Evolutionary conservation across 73 alveolate genomes (phyloP).

Genomic region (Effrenium voratum): DNA sequence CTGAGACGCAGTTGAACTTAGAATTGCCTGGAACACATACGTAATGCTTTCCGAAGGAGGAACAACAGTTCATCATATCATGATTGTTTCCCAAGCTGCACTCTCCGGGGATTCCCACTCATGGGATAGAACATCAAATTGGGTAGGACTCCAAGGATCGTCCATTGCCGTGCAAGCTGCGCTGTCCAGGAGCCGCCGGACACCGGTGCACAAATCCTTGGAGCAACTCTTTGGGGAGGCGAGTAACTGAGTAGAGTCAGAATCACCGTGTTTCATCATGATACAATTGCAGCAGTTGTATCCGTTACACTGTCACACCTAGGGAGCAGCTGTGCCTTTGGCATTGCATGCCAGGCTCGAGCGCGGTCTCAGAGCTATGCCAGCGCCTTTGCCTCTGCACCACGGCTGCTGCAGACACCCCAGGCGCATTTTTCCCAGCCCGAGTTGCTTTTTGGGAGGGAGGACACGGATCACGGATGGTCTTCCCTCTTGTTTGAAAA

Average conservation of each 20-base stretch:
- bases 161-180: no score
- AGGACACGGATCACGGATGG: no score
- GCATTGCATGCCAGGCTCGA: not conserved
- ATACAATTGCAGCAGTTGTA: no score
- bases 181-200: slow-evolving; percentile 2
- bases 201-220: slow-evolving; percentile 77
- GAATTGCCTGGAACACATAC: no score
- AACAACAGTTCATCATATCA: no score
- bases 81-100: no score
- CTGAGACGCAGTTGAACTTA: no score
- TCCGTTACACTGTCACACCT: not conserved
- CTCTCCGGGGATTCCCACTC: no score
- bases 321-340: not conserved
- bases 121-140: no score
- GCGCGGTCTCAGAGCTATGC: slow-evolving; percentile 46
- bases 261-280: not conserved
- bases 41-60: no score
- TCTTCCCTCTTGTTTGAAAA: no score
- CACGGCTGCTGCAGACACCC: slow-evolving; percentile 72
- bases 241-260: not conserved
- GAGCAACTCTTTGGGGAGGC: slow-evolving; percentile 85
- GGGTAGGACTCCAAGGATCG: no score
- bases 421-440: slow-evolving; percentile 16
- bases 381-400: slow-evolving; percentile 32
- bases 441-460: not conserved